phyloP scores from a whole-genome alignment of 2,329 filamentous ascomycete species.

The Waltergamsia citrina region DNA sequence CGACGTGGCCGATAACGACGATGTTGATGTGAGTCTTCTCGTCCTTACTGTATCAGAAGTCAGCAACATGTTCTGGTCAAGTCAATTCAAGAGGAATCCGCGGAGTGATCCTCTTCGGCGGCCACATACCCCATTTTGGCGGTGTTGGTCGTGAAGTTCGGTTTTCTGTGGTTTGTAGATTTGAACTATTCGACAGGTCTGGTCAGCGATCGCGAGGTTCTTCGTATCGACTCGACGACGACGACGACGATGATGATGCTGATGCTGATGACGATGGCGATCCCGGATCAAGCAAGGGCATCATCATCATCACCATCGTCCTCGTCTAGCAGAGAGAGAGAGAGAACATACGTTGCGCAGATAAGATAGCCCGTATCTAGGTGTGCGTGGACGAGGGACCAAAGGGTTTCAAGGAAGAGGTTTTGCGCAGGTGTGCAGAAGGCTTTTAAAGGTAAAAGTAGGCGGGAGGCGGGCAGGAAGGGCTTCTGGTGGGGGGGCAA shows the following conservation, averaged over 20 bases:
- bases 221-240: neutral
- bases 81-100: neutral
- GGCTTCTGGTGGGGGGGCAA: constrained; percentile 1
- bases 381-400: constrained; percentile 32
- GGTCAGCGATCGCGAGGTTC: constrained; percentile 2
- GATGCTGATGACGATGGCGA: constrained; percentile 12
- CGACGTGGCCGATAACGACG: constrained; percentile 99
- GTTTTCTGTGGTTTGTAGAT: constrained; percentile 3
- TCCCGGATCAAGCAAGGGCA: neutral
- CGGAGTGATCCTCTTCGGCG: neutral
- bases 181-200: constrained; percentile 6
- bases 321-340: neutral
- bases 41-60: constrained; percentile 61
- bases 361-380: constrained; percentile 8
- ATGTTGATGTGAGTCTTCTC: constrained; percentile 96
- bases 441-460: constrained; percentile 25
- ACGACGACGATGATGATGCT: neutral
- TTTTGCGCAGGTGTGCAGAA: constrained; percentile 21
- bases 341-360: constrained; percentile 2
- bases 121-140: constrained; percentile 24
- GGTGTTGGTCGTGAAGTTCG: constrained; percentile 11
- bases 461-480: constrained; percentile 8
- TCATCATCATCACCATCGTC: no score
- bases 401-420: constrained; percentile 21
- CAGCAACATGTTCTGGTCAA: constrained; percentile 4